phyloP scores from a whole-genome alignment of 306 rosid genomes.

The Citrullus amarus region DNA sequence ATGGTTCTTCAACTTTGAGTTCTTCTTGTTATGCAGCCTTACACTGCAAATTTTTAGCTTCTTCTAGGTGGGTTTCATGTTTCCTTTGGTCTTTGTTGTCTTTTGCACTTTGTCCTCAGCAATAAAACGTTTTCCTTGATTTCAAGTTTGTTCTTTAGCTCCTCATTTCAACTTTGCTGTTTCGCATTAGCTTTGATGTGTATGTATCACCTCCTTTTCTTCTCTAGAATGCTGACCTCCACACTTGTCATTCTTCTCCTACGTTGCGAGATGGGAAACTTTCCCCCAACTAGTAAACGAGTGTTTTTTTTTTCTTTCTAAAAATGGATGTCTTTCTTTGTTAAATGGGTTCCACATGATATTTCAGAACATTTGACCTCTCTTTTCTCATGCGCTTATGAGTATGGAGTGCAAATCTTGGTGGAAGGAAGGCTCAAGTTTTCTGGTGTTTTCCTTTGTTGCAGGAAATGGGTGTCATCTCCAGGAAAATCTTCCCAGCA shows the following conservation, averaged over 20 bases:
- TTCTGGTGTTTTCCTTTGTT: constrained; percentile 3
- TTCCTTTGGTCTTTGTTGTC: background rate
- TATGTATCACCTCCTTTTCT: background rate
- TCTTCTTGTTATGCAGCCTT: background rate
- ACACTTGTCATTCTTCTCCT: background rate
- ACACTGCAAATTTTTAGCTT: background rate
- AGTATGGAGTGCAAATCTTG: background rate
- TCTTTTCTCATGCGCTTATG: background rate
- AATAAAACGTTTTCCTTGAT: background rate
- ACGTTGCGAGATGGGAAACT: background rate
- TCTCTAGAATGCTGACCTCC: background rate
- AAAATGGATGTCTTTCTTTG: background rate
- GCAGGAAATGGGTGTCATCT: constrained; percentile 84
- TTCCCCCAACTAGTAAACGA: background rate
- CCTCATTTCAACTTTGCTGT: background rate
- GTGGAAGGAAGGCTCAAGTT: constrained; percentile 2
- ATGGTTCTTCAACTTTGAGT: background rate
- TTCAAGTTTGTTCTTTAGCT: background rate
- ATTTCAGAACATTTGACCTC: background rate
- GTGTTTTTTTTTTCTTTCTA: background rate
- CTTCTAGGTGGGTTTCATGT: constrained; percentile 6
- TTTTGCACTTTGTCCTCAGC: background rate
- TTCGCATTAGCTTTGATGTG: background rate
- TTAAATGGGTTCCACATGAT: background rate
- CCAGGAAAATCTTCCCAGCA: constrained; percentile 88